Evolutionary conservation across 2,329 filamentous ascomycete genomes (phyloP).

Genomic region (Alternaria incomplexa): DNA sequence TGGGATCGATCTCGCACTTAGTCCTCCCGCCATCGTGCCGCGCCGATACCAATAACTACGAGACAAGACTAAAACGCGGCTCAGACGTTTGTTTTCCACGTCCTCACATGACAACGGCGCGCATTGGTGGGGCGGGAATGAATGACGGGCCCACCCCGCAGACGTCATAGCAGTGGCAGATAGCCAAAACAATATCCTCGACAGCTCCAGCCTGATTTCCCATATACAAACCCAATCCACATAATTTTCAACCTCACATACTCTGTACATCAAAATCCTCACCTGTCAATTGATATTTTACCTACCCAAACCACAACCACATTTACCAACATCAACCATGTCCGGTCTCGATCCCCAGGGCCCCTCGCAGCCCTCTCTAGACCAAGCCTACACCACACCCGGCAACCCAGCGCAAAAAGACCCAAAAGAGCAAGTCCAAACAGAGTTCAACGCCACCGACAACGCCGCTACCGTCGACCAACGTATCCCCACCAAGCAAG

Average conservation of each 20-base stretch:
- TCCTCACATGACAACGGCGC: slow-evolving; percentile 15
- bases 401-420: slow-evolving; percentile 55
- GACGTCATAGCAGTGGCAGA: slow-evolving; percentile 34
- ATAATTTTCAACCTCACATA: background rate
- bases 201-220: slow-evolving; percentile 3
- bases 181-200: slow-evolving; percentile 1
- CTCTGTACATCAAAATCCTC: background rate
- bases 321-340: slow-evolving; percentile 30
- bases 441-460: slow-evolving; percentile 44
- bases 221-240: background rate
- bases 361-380: slow-evolving; percentile 52
- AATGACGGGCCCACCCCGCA: slow-evolving; percentile 36
- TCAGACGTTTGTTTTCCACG: slow-evolving; percentile 11
- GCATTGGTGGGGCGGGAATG: slow-evolving; percentile 21
- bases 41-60: slow-evolving; percentile 11
- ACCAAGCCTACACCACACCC: slow-evolving; percentile 55
- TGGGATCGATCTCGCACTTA: background rate
- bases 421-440: slow-evolving; percentile 46
- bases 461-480: slow-evolving; percentile 40
- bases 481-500: slow-evolving; percentile 49
- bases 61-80: slow-evolving; percentile 10
- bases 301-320: slow-evolving; percentile 1
- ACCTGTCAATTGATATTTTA: background rate
- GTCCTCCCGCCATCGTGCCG: background rate
- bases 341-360: slow-evolving; percentile 50